phyloP scores from a whole-genome alignment of 768 basidiomycete genomes.

The Steccherinum ochraceum region DNA sequence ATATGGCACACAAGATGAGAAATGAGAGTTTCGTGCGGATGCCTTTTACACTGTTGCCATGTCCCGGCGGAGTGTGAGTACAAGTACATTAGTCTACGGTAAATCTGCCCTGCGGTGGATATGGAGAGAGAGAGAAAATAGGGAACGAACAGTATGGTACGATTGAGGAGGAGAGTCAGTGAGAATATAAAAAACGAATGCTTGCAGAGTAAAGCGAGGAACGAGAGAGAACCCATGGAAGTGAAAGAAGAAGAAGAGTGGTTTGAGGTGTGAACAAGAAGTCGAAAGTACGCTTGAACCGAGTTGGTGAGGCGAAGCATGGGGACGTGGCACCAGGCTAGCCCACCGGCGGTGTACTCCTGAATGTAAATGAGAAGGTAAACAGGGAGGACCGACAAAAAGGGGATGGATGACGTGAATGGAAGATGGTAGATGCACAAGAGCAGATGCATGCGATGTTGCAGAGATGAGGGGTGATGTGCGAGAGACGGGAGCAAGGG shows the following conservation, averaged over 20 bases:
- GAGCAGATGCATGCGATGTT: slow-evolving; percentile 2
- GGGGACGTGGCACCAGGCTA: background rate
- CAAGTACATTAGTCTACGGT: slow-evolving; percentile 26
- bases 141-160: slow-evolving; percentile 5
- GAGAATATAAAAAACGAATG: slow-evolving; percentile 2
- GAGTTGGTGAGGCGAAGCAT: background rate
- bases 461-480: slow-evolving; percentile 10
- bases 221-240: slow-evolving; percentile 1
- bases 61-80: slow-evolving; percentile 11
- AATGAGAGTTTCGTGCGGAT: no score
- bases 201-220: background rate
- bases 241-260: slow-evolving; percentile 2
- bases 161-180: background rate
- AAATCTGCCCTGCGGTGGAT: slow-evolving; percentile 9
- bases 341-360: background rate
- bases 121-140: slow-evolving; percentile 2
- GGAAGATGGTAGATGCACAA: background rate
- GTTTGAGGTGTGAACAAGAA: slow-evolving; percentile 4
- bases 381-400: background rate
- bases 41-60: slow-evolving; percentile 6
- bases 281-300: background rate
- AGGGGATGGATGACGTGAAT: background rate
- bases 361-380: background rate
- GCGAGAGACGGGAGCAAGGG: slow-evolving; percentile 7
- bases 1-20: no score